Evolutionary conservation across 1,284 basidiomycete species (phyloP).

Genomic region (Ustilago sp.): DNA sequence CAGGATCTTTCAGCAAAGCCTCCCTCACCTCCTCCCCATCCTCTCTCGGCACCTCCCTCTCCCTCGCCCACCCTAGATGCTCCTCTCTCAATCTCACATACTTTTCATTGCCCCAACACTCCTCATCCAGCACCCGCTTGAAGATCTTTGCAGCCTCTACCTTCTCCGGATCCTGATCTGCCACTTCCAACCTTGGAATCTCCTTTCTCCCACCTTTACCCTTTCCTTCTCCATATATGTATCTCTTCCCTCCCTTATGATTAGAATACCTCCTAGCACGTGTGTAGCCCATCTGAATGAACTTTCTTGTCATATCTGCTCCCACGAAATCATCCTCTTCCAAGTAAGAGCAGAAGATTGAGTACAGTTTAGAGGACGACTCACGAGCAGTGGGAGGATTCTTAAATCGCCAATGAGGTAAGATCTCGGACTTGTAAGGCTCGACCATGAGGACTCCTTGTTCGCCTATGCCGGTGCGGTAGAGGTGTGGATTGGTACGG

Average conservation of each 20-base stretch:
- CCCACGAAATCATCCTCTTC: conserved; percentile 45
- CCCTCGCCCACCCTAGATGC: conserved; percentile 27
- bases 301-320: conserved; percentile 40
- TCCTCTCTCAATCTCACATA: conserved; percentile 31
- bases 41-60: not conserved
- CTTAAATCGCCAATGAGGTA: conserved; percentile 48
- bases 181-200: conserved; percentile 17
- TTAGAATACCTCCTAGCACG: conserved; percentile 50
- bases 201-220: conserved; percentile 12
- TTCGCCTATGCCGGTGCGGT: conserved; percentile 49
- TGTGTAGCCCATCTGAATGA: conserved; percentile 52
- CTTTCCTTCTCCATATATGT: conserved; percentile 9
- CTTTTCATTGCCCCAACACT: conserved; percentile 30
- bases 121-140: conserved; percentile 25
- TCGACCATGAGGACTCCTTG: conserved; percentile 51
- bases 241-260: conserved; percentile 48
- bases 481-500: conserved; percentile 39
- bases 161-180: conserved; percentile 38
- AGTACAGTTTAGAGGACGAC: conserved; percentile 25
- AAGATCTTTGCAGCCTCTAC: conserved; percentile 46
- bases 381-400: conserved; percentile 20
- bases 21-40: conserved; percentile 16
- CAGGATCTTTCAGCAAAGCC: conserved; percentile 16
- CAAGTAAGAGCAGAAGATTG: conserved; percentile 28
- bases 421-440: conserved; percentile 50